Evolutionary conservation across 1,284 basidiomycete species (phyloP).

Genomic region (Abortiporus biennis): DNA sequence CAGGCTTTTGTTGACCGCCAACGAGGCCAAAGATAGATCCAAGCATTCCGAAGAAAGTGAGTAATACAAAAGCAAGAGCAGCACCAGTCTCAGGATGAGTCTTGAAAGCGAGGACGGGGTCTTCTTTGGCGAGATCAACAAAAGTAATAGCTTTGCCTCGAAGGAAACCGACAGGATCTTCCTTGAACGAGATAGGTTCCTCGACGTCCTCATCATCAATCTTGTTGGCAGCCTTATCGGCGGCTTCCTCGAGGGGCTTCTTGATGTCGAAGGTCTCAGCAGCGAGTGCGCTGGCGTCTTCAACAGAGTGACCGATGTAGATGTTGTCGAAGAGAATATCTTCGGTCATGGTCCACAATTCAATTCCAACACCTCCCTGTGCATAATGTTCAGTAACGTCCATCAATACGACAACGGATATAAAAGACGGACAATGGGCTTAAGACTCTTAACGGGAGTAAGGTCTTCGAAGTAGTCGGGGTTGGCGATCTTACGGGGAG

Average conservation of each 20-base stretch:
- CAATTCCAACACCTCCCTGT: constrained; percentile 89
- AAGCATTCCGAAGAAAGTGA: constrained; percentile 82
- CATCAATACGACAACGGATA: background rate
- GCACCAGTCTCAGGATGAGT: constrained; percentile 81
- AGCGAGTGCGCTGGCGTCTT: constrained; percentile 79
- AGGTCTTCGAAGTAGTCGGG: constrained; percentile 89
- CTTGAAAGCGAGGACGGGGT: constrained; percentile 75
- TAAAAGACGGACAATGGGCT: constrained; percentile 61
- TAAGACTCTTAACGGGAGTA: constrained; percentile 77
- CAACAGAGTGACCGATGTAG: constrained; percentile 84
- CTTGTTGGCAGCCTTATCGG: constrained; percentile 33
- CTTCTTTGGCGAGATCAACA: constrained; percentile 64
- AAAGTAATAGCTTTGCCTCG: constrained; percentile 72
- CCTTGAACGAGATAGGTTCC: constrained; percentile 56
- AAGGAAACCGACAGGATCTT: constrained; percentile 74
- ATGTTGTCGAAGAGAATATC: constrained; percentile 96
- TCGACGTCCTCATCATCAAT: constrained; percentile 36
- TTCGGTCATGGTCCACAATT: constrained; percentile 99
- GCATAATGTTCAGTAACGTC: constrained; percentile 8
- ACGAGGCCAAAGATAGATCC: constrained; percentile 75
- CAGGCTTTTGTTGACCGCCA: constrained; percentile 63
- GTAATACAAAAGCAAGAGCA: constrained; percentile 62
- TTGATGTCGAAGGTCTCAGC: constrained; percentile 84
- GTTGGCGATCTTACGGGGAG: constrained; percentile 89
- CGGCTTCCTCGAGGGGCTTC: constrained; percentile 60